These are phyloP conservation scores for Graphiopsis chlorocephala DNA, from an alignment of 2,329 filamentous ascomycete species.

Conservation along the genomic window DNA sequence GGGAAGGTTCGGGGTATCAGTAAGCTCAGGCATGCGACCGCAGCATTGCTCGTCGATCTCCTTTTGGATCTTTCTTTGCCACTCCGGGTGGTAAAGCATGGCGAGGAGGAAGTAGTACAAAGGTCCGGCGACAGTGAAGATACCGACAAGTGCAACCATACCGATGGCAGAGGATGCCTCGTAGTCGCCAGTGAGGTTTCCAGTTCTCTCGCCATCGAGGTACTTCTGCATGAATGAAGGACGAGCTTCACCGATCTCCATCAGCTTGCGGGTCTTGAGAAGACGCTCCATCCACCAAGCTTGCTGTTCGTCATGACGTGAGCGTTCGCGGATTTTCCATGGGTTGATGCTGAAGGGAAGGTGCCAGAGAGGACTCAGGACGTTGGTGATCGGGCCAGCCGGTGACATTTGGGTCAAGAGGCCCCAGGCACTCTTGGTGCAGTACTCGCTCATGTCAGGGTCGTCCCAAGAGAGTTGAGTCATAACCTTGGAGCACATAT, in stretches of 20 bases:
- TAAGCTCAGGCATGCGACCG: constrained; percentile 44
- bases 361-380: constrained; percentile 55
- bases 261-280: constrained; percentile 36
- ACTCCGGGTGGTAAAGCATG: constrained; percentile 50
- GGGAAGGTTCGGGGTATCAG: constrained; percentile 35
- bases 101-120: constrained; percentile 31
- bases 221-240: constrained; percentile 44
- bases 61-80: constrained; percentile 46
- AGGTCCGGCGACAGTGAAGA: constrained; percentile 36
- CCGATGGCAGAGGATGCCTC: constrained; percentile 36
- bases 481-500: constrained; percentile 59
- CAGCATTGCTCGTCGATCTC: constrained; percentile 47
- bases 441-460: constrained; percentile 46
- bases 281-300: constrained; percentile 53
- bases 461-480: constrained; percentile 55
- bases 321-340: constrained; percentile 53
- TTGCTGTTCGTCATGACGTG: constrained; percentile 54
- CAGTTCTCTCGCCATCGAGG: constrained; percentile 40
- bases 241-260: constrained; percentile 41
- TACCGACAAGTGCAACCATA: constrained; percentile 37
- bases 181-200: constrained; percentile 35
- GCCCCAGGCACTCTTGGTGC: constrained; percentile 55
- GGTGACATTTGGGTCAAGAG: constrained; percentile 58
- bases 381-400: constrained; percentile 57
- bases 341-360: constrained; percentile 51